phyloP scores from a whole-genome alignment of 2,329 filamentous ascomycete genomes.

The Tothia fuscella region DNA sequence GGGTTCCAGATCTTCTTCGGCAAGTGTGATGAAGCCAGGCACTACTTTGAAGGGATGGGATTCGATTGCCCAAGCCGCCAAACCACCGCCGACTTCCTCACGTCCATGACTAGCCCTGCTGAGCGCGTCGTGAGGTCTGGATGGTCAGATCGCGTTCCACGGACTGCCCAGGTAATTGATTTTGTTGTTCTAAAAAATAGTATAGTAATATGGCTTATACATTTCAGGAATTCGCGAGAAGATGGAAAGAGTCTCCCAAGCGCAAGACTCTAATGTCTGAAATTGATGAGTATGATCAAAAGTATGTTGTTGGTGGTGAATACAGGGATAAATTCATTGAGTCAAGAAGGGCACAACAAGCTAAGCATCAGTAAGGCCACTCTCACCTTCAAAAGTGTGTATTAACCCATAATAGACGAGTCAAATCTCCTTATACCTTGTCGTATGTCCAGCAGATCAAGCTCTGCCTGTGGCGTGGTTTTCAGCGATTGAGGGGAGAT shows the following conservation, averaged over 20 bases:
- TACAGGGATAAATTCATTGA: conserved; percentile 32
- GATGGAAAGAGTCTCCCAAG: conserved; percentile 44
- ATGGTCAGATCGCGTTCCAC: conserved; percentile 33
- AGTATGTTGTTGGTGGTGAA: conserved; percentile 34
- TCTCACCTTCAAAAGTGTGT: conserved; percentile 12
- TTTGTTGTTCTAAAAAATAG: too few species aligned
- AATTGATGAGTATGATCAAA: conserved; percentile 35
- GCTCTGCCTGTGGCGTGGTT: conserved; percentile 73
- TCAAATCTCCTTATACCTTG: conserved; percentile 70
- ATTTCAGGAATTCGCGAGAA: conserved; percentile 37
- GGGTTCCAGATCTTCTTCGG: conserved; percentile 63
- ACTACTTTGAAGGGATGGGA: conserved; percentile 56
- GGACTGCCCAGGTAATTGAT: too few species aligned
- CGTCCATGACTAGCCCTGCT: conserved; percentile 50
- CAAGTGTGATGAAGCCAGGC: conserved; percentile 43
- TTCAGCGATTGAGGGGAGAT: conserved; percentile 64
- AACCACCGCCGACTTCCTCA: conserved; percentile 67
- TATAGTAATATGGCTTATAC: too few species aligned
- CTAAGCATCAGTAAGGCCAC: conserved; percentile 31
- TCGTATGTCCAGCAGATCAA: conserved; percentile 63
- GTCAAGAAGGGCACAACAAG: conserved; percentile 35
- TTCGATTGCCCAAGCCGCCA: conserved; percentile 59
- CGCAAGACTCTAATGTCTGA: conserved; percentile 31
- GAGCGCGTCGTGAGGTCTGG: conserved; percentile 35
- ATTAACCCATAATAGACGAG: too few species aligned